Conservation (phyloP, 768 basidiomycete genomes). For the Crassisporium funariophilum region DNA sequence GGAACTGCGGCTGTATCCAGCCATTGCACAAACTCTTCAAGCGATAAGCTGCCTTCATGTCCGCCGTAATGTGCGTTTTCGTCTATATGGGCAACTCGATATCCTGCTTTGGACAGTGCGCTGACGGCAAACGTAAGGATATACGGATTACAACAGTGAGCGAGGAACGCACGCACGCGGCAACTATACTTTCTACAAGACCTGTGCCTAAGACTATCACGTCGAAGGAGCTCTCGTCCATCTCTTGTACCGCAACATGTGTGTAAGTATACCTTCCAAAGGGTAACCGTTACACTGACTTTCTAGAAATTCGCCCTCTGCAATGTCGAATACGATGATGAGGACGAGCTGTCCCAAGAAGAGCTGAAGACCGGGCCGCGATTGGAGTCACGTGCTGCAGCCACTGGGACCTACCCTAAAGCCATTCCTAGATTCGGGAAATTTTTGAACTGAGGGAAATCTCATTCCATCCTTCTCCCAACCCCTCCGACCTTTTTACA, state of each 20-base stretch:
- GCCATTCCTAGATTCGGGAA: slow-evolving; percentile 20
- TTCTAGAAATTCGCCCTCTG: too few relatives aligned
- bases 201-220: slow-evolving; percentile 77
- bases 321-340: too few relatives aligned
- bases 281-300: too few relatives aligned
- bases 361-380: too few relatives aligned
- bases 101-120: slow-evolving; percentile 85
- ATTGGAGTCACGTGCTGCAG: slow-evolving; percentile 20
- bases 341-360: too few relatives aligned
- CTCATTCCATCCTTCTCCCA: slow-evolving; percentile 18
- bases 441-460: slow-evolving; percentile 24
- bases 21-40: slow-evolving; percentile 82
- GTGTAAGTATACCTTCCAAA: too few relatives aligned
- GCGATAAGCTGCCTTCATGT: slow-evolving; percentile 75
- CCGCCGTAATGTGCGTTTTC: slow-evolving; percentile 83
- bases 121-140: slow-evolving; percentile 42
- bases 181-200: slow-evolving; percentile 80
- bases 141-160: slow-evolving; percentile 1
- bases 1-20: slow-evolving; percentile 38
- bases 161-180: slow-evolving; percentile 66
- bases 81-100: slow-evolving; percentile 88
- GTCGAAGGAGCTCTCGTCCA: slow-evolving; percentile 57
- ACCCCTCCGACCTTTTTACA: slow-evolving; percentile 19
- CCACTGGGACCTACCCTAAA: slow-evolving; percentile 39
- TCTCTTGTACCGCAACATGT: too few relatives aligned